These are phyloP conservation scores for Russula foetens DNA, from an alignment of 768 basidiomycete genomes.

Conservation along the genomic window DNA sequence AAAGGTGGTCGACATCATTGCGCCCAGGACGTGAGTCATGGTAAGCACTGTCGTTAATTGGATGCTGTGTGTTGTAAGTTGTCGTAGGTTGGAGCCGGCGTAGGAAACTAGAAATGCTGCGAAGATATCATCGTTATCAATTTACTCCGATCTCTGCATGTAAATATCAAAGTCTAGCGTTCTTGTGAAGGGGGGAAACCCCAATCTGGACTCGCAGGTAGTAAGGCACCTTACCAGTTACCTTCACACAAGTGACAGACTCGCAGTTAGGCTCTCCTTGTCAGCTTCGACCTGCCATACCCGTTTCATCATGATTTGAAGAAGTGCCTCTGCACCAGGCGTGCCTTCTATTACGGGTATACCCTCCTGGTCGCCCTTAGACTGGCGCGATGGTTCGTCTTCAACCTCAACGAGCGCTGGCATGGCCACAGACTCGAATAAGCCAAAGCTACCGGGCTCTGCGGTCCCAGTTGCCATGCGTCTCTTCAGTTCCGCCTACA, in stretches of 20 bases:
- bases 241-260: not conserved
- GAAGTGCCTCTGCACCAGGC: conserved; percentile 49
- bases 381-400: not conserved
- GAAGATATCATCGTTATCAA: not conserved
- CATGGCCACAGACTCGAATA: conserved; percentile 42
- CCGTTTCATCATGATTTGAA: conserved; percentile 41
- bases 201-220: not conserved
- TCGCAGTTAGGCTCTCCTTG: not conserved
- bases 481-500: conserved; percentile 45
- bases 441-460: conserved; percentile 17
- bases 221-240: not conserved
- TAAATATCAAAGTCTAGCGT: not conserved
- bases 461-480: conserved; percentile 23
- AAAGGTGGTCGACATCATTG: conserved; percentile 12
- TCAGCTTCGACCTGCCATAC: conserved; percentile 41
- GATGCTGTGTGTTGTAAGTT: not conserved
- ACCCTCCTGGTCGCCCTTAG: conserved; percentile 18
- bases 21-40: not conserved
- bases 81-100: not conserved
- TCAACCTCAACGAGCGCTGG: conserved; percentile 51
- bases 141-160: not conserved
- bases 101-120: not conserved
- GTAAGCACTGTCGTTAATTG: too few relatives aligned
- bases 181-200: not conserved
- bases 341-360: conserved; percentile 43